Evolutionary conservation across 2,329 filamentous ascomycete genomes (phyloP).

Genomic region (Colletotrichum orchidophilum): DNA sequence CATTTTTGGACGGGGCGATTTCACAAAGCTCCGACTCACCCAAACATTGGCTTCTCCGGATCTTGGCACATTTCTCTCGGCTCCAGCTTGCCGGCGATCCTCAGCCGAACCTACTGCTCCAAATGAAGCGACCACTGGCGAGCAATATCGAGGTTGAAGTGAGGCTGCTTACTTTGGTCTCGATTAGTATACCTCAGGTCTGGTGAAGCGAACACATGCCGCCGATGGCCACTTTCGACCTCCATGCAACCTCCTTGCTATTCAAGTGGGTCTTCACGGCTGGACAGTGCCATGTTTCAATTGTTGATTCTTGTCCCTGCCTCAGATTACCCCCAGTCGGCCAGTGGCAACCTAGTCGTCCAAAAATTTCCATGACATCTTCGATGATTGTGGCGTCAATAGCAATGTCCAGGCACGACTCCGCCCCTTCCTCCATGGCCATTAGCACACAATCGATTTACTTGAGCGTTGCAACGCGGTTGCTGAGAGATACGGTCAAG

Average conservation of each 20-base stretch:
- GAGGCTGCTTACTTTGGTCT: background rate
- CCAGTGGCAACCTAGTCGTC: conserved; percentile 6
- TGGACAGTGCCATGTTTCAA: conserved; percentile 23
- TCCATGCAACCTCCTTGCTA: conserved; percentile 21
- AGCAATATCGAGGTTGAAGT: background rate
- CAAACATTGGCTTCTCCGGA: conserved; percentile 12
- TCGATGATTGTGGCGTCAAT: background rate
- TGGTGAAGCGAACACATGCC: background rate
- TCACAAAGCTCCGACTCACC: conserved; percentile 9
- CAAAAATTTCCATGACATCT: background rate
- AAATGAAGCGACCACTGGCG: conserved; percentile 12
- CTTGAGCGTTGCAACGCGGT: background rate
- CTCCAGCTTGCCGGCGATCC: background rate
- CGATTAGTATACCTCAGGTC: background rate
- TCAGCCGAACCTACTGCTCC: background rate
- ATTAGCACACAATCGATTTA: background rate
- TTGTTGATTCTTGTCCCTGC: background rate
- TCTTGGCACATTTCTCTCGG: conserved; percentile 24
- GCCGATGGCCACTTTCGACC: background rate
- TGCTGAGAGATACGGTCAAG: background rate
- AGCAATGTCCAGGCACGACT: background rate
- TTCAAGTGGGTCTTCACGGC: conserved; percentile 4
- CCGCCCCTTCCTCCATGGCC: conserved; percentile 3
- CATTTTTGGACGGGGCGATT: conserved; percentile 2
- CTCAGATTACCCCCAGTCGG: conserved; percentile 1